Percentiles rank a stretch among this genome's conserved stretches.
phyloP scores from a whole-genome alignment of 148 eudicot species.

The Hydrangea macrophylla region DNA sequence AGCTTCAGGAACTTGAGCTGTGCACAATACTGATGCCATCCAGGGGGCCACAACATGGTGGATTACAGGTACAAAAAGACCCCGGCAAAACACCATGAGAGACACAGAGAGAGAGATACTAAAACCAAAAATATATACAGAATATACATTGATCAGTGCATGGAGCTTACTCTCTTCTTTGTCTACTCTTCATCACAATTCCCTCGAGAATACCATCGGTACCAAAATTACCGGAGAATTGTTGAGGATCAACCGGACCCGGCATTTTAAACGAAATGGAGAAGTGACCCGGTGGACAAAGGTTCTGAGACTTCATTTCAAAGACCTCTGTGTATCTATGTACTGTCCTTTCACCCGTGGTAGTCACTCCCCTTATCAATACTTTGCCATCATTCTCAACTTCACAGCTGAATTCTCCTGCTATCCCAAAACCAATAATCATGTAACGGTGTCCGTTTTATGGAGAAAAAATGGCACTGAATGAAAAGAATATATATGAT shows the following conservation, averaged over 20 bases:
- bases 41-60: background rate
- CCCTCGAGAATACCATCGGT: slow-evolving; percentile 89
- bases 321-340: slow-evolving; percentile 47
- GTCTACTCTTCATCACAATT: slow-evolving; percentile 50
- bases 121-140: background rate
- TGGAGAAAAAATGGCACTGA: background rate
- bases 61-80: background rate
- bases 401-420: slow-evolving; percentile 90
- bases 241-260: slow-evolving; percentile 87
- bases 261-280: slow-evolving; percentile 73
- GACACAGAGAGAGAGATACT: background rate
- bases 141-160: background rate
- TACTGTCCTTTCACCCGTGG: slow-evolving; percentile 62
- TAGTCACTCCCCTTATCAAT: slow-evolving; percentile 71
- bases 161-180: background rate
- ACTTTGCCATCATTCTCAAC: slow-evolving; percentile 82
- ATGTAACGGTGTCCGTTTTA: background rate
- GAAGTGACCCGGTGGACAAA: slow-evolving; percentile 89
- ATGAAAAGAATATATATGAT: background rate
- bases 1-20: background rate
- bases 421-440: slow-evolving; percentile 8
- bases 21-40: background rate
- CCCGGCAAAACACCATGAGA: background rate
- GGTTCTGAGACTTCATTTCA: slow-evolving; percentile 74
- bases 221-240: slow-evolving; percentile 69